These are phyloP conservation scores for Populus deltoides DNA, from an alignment of 345 rosid species.

Conservation along the genomic window DNA sequence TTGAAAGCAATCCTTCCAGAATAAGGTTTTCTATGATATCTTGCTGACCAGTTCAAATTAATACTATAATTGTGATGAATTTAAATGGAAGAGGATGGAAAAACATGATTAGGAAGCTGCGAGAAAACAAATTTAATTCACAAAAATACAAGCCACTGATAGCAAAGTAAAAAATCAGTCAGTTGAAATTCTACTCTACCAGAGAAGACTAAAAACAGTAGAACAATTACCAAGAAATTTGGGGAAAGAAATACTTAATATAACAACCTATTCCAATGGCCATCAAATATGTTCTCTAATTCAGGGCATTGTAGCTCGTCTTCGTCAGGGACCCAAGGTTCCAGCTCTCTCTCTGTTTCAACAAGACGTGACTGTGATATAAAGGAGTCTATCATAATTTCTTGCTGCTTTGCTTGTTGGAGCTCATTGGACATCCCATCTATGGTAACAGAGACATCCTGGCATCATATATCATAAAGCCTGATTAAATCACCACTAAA, in stretches of 20 bases:
- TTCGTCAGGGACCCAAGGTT: constrained; percentile 83
- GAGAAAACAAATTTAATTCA: background rate
- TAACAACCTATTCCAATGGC: constrained; percentile 59
- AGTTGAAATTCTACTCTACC: constrained; percentile 10
- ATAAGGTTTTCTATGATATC: background rate
- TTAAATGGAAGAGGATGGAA: background rate
- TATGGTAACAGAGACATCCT: constrained; percentile 76
- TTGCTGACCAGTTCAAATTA: background rate
- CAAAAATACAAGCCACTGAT: background rate
- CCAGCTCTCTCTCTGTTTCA: constrained; percentile 73
- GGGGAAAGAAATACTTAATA: constrained; percentile 10
- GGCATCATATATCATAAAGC: constrained; percentile 17
- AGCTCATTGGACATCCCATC: constrained; percentile 52
- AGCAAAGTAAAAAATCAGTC: background rate
- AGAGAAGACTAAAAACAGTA: background rate
- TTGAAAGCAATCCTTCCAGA: background rate
- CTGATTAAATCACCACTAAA: background rate
- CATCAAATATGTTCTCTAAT: constrained; percentile 68
- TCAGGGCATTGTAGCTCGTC: constrained; percentile 59
- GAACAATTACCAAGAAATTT: constrained; percentile 21
- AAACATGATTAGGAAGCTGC: background rate
- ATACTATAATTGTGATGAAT: background rate
- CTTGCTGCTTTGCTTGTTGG: constrained; percentile 54
- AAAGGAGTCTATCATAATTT: constrained; percentile 69
- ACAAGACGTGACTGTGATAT: constrained; percentile 61